Percentiles rank a stretch among this genome's conserved stretches.
Evolutionary conservation across 164 flowering plant genomes (phyloP).

Genomic region (Magnolia changhungtana): DNA sequence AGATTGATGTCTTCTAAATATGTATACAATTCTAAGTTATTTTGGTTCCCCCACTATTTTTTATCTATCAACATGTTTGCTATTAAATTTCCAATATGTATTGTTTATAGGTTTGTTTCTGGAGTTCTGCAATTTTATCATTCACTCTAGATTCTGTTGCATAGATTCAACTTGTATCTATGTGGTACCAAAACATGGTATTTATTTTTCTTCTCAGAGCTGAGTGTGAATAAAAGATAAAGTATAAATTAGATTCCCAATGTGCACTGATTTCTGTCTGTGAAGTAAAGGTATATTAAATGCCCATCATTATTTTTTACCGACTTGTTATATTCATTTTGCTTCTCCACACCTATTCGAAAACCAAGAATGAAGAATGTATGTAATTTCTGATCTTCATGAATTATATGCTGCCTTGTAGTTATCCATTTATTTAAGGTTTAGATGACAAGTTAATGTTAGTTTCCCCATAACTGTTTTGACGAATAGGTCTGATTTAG

Average conservation of each 20-base stretch:
- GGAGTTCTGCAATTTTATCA: too few species aligned
- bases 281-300: background rate
- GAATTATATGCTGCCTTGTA: background rate
- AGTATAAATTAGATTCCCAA: too few species aligned
- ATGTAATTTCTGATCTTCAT: background rate
- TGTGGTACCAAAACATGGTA: too few species aligned
- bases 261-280: background rate
- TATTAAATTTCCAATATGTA: background rate
- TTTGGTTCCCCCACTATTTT: too few species aligned
- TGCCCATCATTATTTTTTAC: background rate
- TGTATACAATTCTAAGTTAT: too few species aligned
- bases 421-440: background rate
- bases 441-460: background rate
- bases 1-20: too few species aligned
- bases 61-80: background rate
- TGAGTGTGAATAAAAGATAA: too few species aligned
- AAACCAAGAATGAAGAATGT: background rate
- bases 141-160: too few species aligned
- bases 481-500: constrained; percentile 1
- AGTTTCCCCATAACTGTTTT: constrained; percentile 1
- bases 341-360: background rate
- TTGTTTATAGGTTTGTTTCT: too few species aligned
- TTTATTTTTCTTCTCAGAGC: too few species aligned
- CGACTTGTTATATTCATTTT: background rate
- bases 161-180: too few species aligned